These are phyloP conservation scores for Verbena officinalis DNA, from an alignment of 257 asterid genomes.

Conservation along the genomic window DNA sequence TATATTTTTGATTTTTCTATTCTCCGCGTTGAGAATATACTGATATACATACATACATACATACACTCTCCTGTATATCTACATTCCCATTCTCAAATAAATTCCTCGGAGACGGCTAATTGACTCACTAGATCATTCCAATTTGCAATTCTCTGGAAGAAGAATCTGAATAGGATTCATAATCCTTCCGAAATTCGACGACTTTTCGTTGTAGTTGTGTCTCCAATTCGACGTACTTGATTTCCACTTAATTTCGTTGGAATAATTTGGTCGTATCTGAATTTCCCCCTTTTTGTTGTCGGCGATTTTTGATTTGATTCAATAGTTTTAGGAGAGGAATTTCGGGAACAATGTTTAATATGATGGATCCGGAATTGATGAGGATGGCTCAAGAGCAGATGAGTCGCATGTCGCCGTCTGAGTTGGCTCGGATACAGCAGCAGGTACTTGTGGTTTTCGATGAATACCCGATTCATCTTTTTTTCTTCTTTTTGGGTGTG, in stretches of 20 bases:
- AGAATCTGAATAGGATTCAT: background rate
- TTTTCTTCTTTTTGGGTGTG: background rate
- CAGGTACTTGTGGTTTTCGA: constrained; percentile 52
- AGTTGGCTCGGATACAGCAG: constrained; percentile 89
- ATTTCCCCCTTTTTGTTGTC: background rate
- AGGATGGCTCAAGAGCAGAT: constrained; percentile 98
- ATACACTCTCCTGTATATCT: background rate
- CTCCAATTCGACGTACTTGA: background rate
- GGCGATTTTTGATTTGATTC: constrained; percentile 25
- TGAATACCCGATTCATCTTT: background rate
- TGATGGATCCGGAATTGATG: constrained; percentile 96
- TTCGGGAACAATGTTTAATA: constrained; percentile 54
- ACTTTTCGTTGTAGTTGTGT: background rate
- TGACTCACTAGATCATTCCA: constrained; percentile 10
- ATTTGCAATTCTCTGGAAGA: background rate
- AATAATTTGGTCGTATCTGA: constrained; percentile 12
- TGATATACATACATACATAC: background rate
- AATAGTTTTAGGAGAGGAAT: constrained; percentile 25
- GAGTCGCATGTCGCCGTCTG: constrained; percentile 97
- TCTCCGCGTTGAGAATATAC: background rate
- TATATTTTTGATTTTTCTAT: background rate
- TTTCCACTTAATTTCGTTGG: background rate
- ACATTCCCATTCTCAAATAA: no score
- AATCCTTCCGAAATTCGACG: constrained; percentile 21
- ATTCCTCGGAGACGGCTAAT: background rate